Evolutionary conservation across 2,329 filamentous ascomycete genomes (phyloP).

Genomic region (Metarhizium brunneum): DNA sequence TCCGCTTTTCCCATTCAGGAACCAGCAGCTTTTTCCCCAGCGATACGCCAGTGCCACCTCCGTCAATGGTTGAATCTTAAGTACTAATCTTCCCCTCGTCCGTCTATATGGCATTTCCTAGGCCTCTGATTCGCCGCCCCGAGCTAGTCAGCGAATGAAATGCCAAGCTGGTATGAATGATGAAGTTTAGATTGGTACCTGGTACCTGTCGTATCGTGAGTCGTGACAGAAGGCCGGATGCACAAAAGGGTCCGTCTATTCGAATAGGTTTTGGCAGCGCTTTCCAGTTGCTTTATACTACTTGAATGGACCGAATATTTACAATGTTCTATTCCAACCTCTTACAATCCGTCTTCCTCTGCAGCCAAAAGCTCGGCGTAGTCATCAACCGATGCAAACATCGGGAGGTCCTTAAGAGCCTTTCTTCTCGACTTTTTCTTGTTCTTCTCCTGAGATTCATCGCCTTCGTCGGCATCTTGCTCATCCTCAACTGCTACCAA

Average conservation of each 20-base stretch:
- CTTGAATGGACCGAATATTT: not conserved
- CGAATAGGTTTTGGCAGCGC: not conserved
- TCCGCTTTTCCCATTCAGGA: constrained; percentile 1
- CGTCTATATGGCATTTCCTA: too few species aligned
- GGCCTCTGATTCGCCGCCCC: too few species aligned
- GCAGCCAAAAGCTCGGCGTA: constrained; percentile 77
- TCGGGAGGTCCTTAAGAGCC: constrained; percentile 82
- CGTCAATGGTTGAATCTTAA: not conserved
- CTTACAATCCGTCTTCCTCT: constrained; percentile 48
- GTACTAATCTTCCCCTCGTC: too few species aligned
- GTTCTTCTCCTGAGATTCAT: constrained; percentile 51
- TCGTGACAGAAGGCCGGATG: not conserved
- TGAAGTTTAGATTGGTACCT: not conserved
- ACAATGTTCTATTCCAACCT: not conserved
- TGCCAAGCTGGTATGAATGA: too few species aligned
- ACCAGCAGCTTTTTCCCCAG: not conserved
- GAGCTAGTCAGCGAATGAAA: too few species aligned
- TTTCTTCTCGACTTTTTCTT: constrained; percentile 54
- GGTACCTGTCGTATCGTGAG: not conserved
- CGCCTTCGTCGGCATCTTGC: constrained; percentile 37
- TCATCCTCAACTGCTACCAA: constrained; percentile 24
- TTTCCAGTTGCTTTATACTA: not conserved
- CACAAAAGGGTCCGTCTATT: not conserved
- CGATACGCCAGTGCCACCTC: not conserved
- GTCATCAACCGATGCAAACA: constrained; percentile 87